These are phyloP conservation scores for Colletotrichum graminicola DNA, from an alignment of 2,329 filamentous ascomycete genomes.

Conservation along the genomic window DNA sequence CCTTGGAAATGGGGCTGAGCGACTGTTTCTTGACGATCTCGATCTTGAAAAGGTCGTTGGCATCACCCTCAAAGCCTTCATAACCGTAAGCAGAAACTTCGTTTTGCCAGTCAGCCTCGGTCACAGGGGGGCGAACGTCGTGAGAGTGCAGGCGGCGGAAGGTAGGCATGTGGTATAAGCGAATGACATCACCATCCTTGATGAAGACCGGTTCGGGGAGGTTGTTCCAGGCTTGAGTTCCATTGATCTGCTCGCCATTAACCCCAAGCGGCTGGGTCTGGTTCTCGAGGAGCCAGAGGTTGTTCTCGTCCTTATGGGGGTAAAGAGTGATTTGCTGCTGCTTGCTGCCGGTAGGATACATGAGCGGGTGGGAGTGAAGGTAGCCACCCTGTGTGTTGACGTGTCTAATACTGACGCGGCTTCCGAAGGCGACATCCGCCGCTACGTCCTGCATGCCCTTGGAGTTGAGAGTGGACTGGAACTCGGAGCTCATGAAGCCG, in stretches of 20 bases:
- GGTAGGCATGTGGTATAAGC: constrained; percentile 86
- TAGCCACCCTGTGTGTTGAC: constrained; percentile 98
- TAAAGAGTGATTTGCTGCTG: constrained; percentile 99
- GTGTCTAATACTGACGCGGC: constrained; percentile 87
- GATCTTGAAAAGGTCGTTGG: constrained; percentile 94
- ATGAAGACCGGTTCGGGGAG: constrained; percentile 75
- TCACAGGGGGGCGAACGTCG: constrained; percentile 88
- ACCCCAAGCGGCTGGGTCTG: constrained; percentile 89
- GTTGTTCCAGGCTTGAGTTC: constrained; percentile 86
- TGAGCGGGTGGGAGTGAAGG: constrained; percentile 94
- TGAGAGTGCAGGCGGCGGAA: constrained; percentile 95
- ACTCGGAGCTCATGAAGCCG: constrained; percentile 99
- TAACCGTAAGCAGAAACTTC: constrained; percentile 98
- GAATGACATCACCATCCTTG: constrained; percentile 83
- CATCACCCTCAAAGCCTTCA: constrained; percentile 95
- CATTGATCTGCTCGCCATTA: constrained; percentile 82
- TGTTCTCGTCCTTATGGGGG: constrained; percentile 99
- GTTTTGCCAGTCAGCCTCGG: constrained; percentile 93
- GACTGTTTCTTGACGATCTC: constrained; percentile 96
- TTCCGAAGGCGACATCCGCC: constrained; percentile 91
- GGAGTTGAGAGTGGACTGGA: constrained; percentile 95
- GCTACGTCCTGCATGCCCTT: constrained; percentile 97
- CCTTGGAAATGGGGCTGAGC: constrained; percentile 81
- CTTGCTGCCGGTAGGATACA: constrained; percentile 98
- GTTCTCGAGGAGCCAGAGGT: constrained; percentile 93